Evolutionary conservation across 2,329 filamentous ascomycete species (phyloP).

Genomic region (Zymoseptoria tritici): DNA sequence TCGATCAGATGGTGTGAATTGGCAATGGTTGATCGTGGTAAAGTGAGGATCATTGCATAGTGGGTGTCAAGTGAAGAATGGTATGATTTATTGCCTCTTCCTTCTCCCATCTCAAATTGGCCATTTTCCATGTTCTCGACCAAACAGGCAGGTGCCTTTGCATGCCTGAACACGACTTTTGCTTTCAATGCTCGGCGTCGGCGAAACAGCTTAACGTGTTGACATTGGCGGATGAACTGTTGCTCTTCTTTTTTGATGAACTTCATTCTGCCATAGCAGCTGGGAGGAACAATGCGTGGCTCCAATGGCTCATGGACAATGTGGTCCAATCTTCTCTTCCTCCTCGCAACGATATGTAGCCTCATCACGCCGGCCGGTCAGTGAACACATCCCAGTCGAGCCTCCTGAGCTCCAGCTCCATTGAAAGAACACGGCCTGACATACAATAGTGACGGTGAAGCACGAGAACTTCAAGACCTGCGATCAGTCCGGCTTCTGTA

Average conservation of each 20-base stretch:
- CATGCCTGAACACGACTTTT: not conserved
- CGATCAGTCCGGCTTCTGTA: conserved; percentile 92
- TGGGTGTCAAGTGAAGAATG: not conserved
- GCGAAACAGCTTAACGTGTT: not conserved
- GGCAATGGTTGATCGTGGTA: not conserved
- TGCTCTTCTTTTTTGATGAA: not conserved
- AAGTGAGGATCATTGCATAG: not conserved
- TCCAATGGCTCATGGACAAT: conserved; percentile 40
- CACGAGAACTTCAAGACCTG: conserved; percentile 97
- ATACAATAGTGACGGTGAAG: conserved; percentile 66
- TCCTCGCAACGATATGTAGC: conserved; percentile 52
- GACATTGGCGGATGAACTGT: not conserved
- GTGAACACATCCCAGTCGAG: conserved; percentile 19
- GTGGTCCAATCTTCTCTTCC: conserved; percentile 59
- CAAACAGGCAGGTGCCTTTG: not conserved
- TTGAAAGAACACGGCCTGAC: not conserved
- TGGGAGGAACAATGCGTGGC: conserved; percentile 13
- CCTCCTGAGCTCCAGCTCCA: not conserved
- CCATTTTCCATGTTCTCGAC: not conserved
- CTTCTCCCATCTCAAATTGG: too few relatives aligned
- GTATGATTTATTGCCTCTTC: too few relatives aligned
- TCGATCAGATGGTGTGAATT: not conserved
- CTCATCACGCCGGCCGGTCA: conserved; percentile 59
- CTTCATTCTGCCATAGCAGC: conserved; percentile 1
- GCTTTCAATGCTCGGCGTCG: not conserved